Evolutionary conservation across 2,329 filamentous ascomycete species (phyloP), one percentile per base, ranked within the genome.

Genomic region (Aspergillus proliferans): DNA sequence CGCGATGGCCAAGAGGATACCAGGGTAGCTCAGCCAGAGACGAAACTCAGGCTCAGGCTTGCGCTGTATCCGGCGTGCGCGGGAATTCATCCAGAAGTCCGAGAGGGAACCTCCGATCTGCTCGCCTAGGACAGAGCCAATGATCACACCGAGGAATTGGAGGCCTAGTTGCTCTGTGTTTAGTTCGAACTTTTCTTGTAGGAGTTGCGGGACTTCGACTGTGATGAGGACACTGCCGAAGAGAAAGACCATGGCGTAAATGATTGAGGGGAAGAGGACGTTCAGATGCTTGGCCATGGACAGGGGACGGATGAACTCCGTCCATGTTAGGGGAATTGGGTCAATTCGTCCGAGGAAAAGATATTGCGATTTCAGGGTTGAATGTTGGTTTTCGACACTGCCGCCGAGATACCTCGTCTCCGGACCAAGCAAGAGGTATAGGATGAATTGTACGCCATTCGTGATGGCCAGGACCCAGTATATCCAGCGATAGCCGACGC

Each of bases 51-150:
- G 76, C 6, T 68, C 62, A 0, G 72, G 69, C 45, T 71, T 73
- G n/a, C 69, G 66, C 6, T 70, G 63, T 14, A 57, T 52, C n/a
- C 53, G 56, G 14, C 53, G 57, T n/a, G 56, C 54, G 9, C 63
- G 58, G 34, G 63, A 58, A 47, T 70, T 72, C 79, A 84, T 83
- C 74, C 80, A 84, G 22, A 68, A 64, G 42, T 84, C 80, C 5
- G 76, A 80, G n/a, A 78, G 55, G 33, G 71, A 64, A 3, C 80
- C 81, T 14, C 79, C 80, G 9, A 83, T 61, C 57, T 82, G 80
- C 63, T 85, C 82, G 19, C 82, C 82, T 6, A 83, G 69, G 7
- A 83, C 58, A 0, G 75, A 78, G 3, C 82, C 81, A 28, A 84
- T 71, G 46, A 85, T 80, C n/a, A 82, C 66, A 10, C 75, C 76